Percentiles rank a stretch among this genome's conserved stretches.
Evolutionary conservation across 1,284 basidiomycete species (phyloP).

Genomic region (Cryptococcus jaspeensis): DNA sequence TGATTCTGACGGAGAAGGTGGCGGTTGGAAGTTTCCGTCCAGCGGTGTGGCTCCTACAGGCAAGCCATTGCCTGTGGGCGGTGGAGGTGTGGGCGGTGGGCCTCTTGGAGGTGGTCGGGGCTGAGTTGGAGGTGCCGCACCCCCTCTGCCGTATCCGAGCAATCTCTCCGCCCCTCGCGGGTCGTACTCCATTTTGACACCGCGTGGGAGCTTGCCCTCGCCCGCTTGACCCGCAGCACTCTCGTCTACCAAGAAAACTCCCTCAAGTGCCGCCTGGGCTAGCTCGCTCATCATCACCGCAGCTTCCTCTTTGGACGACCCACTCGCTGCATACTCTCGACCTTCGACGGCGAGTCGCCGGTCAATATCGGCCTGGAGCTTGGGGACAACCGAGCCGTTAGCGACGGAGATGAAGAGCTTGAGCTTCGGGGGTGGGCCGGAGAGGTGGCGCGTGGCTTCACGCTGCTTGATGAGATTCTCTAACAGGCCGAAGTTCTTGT

Average conservation of each 20-base stretch:
- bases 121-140: too few species aligned
- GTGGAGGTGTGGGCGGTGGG: too few species aligned
- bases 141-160: background rate
- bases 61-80: too few species aligned
- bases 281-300: background rate
- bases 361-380: conserved; percentile 6
- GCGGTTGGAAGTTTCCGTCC: background rate
- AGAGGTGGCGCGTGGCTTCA: conserved; percentile 4
- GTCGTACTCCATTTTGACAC: conserved; percentile 9
- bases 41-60: too few species aligned
- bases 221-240: background rate
- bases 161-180: background rate
- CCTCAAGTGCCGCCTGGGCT: background rate
- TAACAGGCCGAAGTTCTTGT: conserved; percentile 4
- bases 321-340: background rate
- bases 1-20: background rate
- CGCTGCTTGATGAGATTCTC: background rate
- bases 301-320: background rate
- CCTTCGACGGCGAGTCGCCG: background rate
- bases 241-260: conserved; percentile 14
- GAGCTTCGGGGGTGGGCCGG: background rate
- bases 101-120: background rate
- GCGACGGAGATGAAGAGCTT: conserved; percentile 15
- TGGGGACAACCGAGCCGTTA: background rate
- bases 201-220: conserved; percentile 8